Conservation (phyloP, 2,329 filamentous ascomycete genomes). For the Colletotrichum paranaense region DNA sequence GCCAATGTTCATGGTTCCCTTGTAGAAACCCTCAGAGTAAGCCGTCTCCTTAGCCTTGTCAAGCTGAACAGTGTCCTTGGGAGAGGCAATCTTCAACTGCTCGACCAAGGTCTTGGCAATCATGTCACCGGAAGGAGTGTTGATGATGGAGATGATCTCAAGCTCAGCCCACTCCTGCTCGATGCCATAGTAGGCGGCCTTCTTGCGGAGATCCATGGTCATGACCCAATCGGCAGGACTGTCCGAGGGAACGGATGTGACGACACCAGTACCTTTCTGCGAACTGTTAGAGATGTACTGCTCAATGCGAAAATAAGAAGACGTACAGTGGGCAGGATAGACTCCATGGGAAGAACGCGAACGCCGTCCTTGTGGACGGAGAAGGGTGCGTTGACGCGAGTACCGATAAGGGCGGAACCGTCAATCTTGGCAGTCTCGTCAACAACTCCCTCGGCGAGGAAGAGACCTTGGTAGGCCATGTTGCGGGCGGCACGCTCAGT, state of each 20-base stretch:
- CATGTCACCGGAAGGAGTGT: constrained; percentile 90
- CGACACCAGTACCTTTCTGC: constrained; percentile 91
- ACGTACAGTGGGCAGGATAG: constrained; percentile 76
- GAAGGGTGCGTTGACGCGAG: constrained; percentile 89
- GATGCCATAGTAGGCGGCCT: constrained; percentile 95
- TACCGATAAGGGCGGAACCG: constrained; percentile 86
- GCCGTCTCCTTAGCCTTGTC: constrained; percentile 92
- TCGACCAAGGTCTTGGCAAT: constrained; percentile 87
- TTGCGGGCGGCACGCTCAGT: constrained; percentile 88
- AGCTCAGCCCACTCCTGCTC: constrained; percentile 96
- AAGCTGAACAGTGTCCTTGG: constrained; percentile 92
- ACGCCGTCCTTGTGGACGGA: constrained; percentile 87
- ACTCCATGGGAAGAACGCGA: constrained; percentile 94
- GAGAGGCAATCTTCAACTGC: constrained; percentile 95
- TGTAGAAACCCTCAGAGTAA: constrained; percentile 94
- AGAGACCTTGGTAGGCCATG: constrained; percentile 94
- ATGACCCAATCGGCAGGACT: constrained; percentile 96
- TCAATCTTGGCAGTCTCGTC: constrained; percentile 80
- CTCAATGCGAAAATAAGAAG: neutral
- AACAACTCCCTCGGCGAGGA: constrained; percentile 80
- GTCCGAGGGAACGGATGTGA: constrained; percentile 95
- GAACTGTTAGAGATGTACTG: neutral
- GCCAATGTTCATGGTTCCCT: constrained; percentile 88
- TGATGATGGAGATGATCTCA: constrained; percentile 89
- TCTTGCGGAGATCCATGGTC: constrained; percentile 88